phyloP scores from a whole-genome alignment of 805 yeast species.

The Candida alai region DNA sequence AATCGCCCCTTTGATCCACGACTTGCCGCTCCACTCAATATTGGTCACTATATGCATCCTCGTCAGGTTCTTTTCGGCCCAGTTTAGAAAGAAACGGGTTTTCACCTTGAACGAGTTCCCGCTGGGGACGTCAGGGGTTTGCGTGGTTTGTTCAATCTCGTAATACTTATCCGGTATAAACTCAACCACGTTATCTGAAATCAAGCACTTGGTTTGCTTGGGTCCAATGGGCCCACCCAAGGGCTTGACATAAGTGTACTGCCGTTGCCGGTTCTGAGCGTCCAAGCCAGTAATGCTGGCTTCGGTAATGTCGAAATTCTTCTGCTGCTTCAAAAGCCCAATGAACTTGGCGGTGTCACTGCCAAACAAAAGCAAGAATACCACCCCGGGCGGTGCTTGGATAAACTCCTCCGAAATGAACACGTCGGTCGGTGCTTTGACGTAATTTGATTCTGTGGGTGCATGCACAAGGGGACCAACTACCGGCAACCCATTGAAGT shows the following conservation, averaged over 20 bases:
- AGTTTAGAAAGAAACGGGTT: constrained; percentile 54
- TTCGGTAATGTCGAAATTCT: constrained; percentile 56
- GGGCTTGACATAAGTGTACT: constrained; percentile 60
- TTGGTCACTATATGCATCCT: constrained; percentile 48
- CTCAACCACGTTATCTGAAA: constrained; percentile 55
- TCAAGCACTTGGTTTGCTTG: constrained; percentile 64
- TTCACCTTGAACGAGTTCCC: constrained; percentile 64
- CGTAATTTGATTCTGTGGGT: constrained; percentile 47
- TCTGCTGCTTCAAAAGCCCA: constrained; percentile 51
- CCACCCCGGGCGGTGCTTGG: constrained; percentile 63
- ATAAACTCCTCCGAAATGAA: constrained; percentile 52
- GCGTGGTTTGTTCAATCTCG: constrained; percentile 53
- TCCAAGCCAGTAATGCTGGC: constrained; percentile 30
- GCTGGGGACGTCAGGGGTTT: constrained; percentile 81
- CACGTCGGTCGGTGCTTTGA: constrained; percentile 46
- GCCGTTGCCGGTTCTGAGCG: constrained; percentile 36
- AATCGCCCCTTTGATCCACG: constrained; percentile 75
- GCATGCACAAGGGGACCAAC: constrained; percentile 46
- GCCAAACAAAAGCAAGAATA: constrained; percentile 60
- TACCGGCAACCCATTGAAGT: constrained; percentile 35
- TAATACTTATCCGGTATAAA: constrained; percentile 46
- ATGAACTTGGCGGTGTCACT: constrained; percentile 45
- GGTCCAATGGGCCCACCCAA: constrained; percentile 70
- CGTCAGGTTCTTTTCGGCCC: constrained; percentile 61
- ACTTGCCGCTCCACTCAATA: constrained; percentile 69